Percentiles rank a stretch among this genome's conserved stretches.
Evolutionary conservation across 2,329 filamentous ascomycete genomes (phyloP).

Genomic region (Atkinsonella hypoxylon): DNA sequence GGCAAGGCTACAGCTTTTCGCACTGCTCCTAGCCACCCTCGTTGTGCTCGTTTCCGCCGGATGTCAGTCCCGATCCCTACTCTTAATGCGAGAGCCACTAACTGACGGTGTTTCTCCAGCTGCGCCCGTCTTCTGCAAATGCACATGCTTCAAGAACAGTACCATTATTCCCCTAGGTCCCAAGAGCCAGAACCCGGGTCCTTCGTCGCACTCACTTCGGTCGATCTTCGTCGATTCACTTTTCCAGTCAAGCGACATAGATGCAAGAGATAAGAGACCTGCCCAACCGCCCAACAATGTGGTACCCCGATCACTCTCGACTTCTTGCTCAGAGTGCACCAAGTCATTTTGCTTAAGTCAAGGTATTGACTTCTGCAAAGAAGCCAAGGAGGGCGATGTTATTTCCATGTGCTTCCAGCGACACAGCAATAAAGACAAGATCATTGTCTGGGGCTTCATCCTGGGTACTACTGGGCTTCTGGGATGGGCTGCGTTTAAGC

Average conservation of each 20-base stretch:
- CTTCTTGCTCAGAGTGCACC: conserved; percentile 49
- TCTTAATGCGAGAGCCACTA: conserved; percentile 8
- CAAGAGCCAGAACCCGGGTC: conserved; percentile 18
- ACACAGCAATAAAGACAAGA: conserved; percentile 53
- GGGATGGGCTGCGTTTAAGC: conserved; percentile 45
- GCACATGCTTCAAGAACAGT: conserved; percentile 58
- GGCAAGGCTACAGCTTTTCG: conserved; percentile 26
- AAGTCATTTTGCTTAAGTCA: conserved; percentile 51
- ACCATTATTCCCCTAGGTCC: conserved; percentile 52
- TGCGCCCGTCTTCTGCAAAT: conserved; percentile 56
- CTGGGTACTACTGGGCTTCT: conserved; percentile 45
- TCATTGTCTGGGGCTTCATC: conserved; percentile 55
- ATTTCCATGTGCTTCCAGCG: conserved; percentile 54
- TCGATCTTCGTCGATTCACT: conserved; percentile 12
- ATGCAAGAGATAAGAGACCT: conserved; percentile 3
- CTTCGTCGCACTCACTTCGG: conserved; percentile 13
- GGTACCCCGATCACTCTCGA: conserved; percentile 25
- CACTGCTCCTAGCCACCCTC: conserved; percentile 25
- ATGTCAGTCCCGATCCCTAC: conserved; percentile 22
- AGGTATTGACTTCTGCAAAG: conserved; percentile 50
- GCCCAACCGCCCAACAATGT: conserved; percentile 1
- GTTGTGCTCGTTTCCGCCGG: conserved; percentile 26
- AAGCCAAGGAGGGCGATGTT: conserved; percentile 49
- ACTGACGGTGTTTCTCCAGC: conserved; percentile 25
- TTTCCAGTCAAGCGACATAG: conserved; percentile 10